Base-by-base conservation (phyloP, 2,329 filamentous ascomycete genomes). In the Alternaria sp. region DNA sequence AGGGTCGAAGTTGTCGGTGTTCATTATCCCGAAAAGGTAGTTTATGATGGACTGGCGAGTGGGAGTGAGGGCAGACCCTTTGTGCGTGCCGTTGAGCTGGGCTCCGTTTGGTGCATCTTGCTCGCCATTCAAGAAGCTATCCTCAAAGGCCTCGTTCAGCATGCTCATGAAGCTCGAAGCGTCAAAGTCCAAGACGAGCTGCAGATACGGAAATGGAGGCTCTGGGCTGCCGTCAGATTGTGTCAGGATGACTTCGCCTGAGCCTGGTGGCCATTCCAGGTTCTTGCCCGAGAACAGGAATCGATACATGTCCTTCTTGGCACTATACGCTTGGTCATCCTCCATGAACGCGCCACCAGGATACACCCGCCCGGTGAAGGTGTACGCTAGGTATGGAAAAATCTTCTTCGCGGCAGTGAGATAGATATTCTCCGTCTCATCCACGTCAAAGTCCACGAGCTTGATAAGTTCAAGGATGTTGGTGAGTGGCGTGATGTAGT, bases 111-210 rank as follows among this genome's bases (percentile, higher is more conserved):
- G 82, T 67, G 87, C 87, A 53, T 93, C 89, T 3, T 88, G 86
- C 8, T 89, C 87, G 66, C 94, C 92, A 72, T 99, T 99, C 59
- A 99, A 83, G 71, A 97, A 99, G 0, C 90, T 86, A 74, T 99
- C 95, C 78, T 99, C 96, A 71, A 99, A 99, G 1, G 95, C 96
- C 79, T 99, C 96, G 71, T 99, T 99, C 44, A 99, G 83, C 72
- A 95, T 93, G 78, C 94, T 98, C 82, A 99, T 87, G 71, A 98
- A 97, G 78, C 93, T 97, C 2, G 94, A 89, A 0, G 94, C 90
- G 78, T 98, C 94, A 70, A 96, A 97, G 66, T 92, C 90, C 49
- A 99, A 86, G 51, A 99, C 89, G 70, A 93, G 87, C 45, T 91
- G 88, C 15, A 99, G 85, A 74, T 96, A 95, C 1, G 93, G 92